Base-by-base conservation (phyloP, 768 basidiomycete genomes). In the Brasilioporus rufonigricans region DNA sequence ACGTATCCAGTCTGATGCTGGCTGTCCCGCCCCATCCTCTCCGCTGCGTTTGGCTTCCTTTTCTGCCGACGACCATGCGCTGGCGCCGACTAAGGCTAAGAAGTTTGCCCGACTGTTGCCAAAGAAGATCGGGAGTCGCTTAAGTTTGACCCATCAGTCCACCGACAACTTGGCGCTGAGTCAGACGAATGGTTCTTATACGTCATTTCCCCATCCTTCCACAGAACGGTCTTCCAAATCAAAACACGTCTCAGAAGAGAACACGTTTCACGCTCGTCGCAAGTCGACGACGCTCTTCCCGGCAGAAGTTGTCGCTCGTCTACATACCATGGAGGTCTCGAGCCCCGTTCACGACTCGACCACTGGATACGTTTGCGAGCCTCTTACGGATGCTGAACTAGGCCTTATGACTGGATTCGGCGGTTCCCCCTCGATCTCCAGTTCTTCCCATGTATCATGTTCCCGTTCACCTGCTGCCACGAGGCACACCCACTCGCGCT, bases 241-340 rank as follows among this genome's bases (percentile, higher is more conserved):
- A 38, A 71, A 64, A 46, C 62, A 58, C 51, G 18, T 59, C 36
- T 63, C 64, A 40, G 67, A 70, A 50, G 64, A 65, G 61, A 71
- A 71, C 58, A 73, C 65, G 2, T 71, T 71, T 31, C 71, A 72
- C 53, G 61, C 70, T 18, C 70, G 71, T 50, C 69, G 71, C 53
- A 71, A 71, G 62, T 71, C 70, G 50, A 60, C 67, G 26, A 70
- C 65, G 6, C 58, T 71, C 54, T 71, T 73, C 35, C 69, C 69
- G 2, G 59, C 61, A 44, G 66, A 69, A 50, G 48, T 70, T 18
- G 53, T 47, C 45, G 48, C 66, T 41, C 69, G 63, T 50, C 53
- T 70, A 44, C 69, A 71, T 19, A 61, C 70, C 31, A 68, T 70
- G 51, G 69, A 70, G 18, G 69, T 70, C 27, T 71, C 61, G 1